These are phyloP conservation scores for Lactifluus volemus DNA, from an alignment of 768 basidiomycete genomes.

Conservation along the genomic window DNA sequence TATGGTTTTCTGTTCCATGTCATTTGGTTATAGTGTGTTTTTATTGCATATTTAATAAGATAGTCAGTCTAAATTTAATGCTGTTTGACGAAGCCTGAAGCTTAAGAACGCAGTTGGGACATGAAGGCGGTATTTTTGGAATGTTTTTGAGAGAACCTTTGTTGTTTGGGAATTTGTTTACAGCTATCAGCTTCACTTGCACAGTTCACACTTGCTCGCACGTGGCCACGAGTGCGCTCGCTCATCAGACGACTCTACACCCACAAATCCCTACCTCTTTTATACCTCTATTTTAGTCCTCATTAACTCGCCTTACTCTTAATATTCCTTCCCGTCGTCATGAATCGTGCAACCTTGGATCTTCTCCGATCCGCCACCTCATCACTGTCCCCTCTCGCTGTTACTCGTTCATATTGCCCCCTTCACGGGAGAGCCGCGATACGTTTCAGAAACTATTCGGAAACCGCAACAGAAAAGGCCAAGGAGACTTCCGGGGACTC, in stretches of 20 bases:
- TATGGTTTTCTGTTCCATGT: too few relatives aligned
- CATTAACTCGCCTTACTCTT: constrained; percentile 8
- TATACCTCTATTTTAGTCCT: constrained; percentile 10
- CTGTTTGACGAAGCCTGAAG: neutral
- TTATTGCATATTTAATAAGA: too few relatives aligned
- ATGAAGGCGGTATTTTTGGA: neutral
- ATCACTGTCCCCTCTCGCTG: constrained; percentile 42
- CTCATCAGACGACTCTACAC: neutral
- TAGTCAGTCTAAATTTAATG: neutral
- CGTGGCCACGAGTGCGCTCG: too few relatives aligned
- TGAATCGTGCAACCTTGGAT: constrained; percentile 46
- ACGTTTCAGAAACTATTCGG: constrained; percentile 48
- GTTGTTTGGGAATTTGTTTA: too few relatives aligned
- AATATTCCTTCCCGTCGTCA: constrained; percentile 24
- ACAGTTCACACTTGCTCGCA: too few relatives aligned
- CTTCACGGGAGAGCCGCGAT: constrained; percentile 20
- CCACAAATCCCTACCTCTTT: neutral
- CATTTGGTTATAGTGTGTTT: too few relatives aligned
- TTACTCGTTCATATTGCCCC: constrained; percentile 31
- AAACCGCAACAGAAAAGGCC: constrained; percentile 35
- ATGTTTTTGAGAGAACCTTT: neutral
- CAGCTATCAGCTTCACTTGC: too few relatives aligned
- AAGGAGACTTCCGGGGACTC: constrained; percentile 22
- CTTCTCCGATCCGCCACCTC: constrained; percentile 52
- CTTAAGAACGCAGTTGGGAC: neutral